Conservation (phyloP, 306 rosid species). For the Carpinus fangiana region DNA sequence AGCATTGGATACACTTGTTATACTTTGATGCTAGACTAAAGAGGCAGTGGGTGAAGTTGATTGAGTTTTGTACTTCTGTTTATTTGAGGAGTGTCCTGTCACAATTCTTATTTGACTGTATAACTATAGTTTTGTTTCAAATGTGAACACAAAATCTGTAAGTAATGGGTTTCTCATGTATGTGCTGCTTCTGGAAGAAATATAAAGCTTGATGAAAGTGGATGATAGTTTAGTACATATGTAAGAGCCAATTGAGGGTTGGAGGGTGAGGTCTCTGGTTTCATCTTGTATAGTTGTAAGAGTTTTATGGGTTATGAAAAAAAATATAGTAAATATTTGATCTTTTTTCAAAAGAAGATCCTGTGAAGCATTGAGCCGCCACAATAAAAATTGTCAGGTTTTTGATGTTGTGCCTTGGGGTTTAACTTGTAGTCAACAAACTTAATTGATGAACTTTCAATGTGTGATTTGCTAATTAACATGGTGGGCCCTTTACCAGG, state of each 20-base stretch:
- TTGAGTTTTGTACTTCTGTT: background rate
- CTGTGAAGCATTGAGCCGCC: background rate
- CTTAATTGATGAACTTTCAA: background rate
- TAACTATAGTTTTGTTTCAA: background rate
- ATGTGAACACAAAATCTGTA: background rate
- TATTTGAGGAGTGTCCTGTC: slow-evolving; percentile 1
- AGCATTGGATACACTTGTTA: background rate
- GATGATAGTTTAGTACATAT: background rate
- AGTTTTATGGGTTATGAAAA: background rate
- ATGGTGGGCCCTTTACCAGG: background rate
- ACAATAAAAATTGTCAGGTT: background rate
- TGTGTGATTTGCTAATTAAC: background rate
- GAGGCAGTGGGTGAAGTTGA: background rate
- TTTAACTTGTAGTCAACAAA: background rate
- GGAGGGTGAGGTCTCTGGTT: background rate
- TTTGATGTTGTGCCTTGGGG: background rate
- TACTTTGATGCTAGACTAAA: slow-evolving; percentile 6
- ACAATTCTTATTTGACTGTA: background rate
- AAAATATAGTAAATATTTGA: too few species aligned
- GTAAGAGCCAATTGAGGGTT: background rate
- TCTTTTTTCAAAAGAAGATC: background rate
- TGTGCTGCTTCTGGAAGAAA: slow-evolving; percentile 10
- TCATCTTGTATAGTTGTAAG: background rate
- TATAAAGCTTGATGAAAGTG: background rate
- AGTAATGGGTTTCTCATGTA: slow-evolving; percentile 2